Base-by-base conservation (phyloP, 495 filamentous ascomycete species). In the Talaromyces trachyspermus region DNA sequence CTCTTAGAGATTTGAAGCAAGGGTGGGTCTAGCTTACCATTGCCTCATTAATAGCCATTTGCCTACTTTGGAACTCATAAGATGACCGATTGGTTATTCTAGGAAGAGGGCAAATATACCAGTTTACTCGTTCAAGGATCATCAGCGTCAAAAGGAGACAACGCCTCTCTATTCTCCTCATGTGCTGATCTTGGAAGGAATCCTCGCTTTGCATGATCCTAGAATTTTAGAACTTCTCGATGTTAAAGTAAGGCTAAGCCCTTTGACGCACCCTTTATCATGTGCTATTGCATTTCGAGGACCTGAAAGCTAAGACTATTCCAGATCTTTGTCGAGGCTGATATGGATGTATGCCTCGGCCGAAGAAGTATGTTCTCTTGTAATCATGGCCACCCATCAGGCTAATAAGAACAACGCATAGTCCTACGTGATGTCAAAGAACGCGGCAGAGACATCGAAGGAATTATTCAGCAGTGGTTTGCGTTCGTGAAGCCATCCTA, bases 391-490 rank as follows among this genome's bases (percentile, higher is more conserved):
- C 14, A 40, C n/a, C 19, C 15, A 2, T 19, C 10, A 29, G 38
- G 17, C 17, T 19, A 19, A 5, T 32, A 23, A 20, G 15, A 4
- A 5, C 9, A 37, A 26, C 49, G 62, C 49, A 19, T 53, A 95
- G 88, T 95, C 51, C 62, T 90, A 30, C 85, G 90, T 54, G 90
- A 96, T 68, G 85, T 95, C 12, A 76, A 74, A 51, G 85, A 94
- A 54, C 75, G 90, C 54, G 88, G 87, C 6, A 74, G 90, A 45
- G 88, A 94, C 51, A 81, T 96, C 48, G 87, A 95, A 52, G 92
- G 92, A 30, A 90, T 89, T 57, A 90, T 97, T 57, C 97, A 97
- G 63, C 92, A 98, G 64, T 98, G 92, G 92, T 95, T 95, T 60
- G 62, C 63, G 27, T 98, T 84, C 63, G 92, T 98, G 6, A 98